Base-by-base conservation (phyloP, 2,329 filamentous ascomycete genomes). In the Bisporella sp. region DNA sequence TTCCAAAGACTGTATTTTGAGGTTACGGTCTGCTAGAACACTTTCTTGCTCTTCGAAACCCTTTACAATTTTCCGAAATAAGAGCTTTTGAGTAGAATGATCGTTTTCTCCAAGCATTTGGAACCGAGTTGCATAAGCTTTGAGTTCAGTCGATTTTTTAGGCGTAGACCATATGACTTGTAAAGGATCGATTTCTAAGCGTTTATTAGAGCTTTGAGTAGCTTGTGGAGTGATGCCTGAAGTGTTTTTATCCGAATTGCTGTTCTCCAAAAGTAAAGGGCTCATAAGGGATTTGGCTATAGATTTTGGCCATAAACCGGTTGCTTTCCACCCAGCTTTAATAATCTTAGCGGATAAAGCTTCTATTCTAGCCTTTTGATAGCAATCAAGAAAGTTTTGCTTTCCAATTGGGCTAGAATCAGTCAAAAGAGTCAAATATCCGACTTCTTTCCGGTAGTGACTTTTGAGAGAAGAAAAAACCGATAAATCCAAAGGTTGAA, bases 1-100 rank as follows among this genome's bases (percentile, higher is more conserved):
- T 29, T 47, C 30, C 37, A 47, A 39, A 21, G 31, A 21, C 45
- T 47, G 31, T 11, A 47, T 47, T 39, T 30, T 11, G 4, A 7
- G 5, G n/a, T 39, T 47, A 47, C 29, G 4, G 11, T 47, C 2
- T n/a, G 32, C 45, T 21, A 48, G 4, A 41, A 13, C 33, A 42
- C 8, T 41, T n/a, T 30, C 33, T 42, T 41, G 21, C 32, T 48
- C 5, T 31, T 48, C 6, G 7, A 48, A 41, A 7, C 39, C 40
- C 7, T 49, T 49, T 43, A 37, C 35, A 35, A 49, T 44, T 31
- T 49, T 49, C 12, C 37, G 30, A 44, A 49, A 49, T 33, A 49
- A 31, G 4, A 49, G 39, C 31, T 41, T 49, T 43, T 9, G 9
- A 11, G 35, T 39, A 11, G 35, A 39, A 11, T 9, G 9, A 39